phyloP scores from a whole-genome alignment of 2,329 filamentous ascomycete genomes.

The Raffaelea albimanens region DNA sequence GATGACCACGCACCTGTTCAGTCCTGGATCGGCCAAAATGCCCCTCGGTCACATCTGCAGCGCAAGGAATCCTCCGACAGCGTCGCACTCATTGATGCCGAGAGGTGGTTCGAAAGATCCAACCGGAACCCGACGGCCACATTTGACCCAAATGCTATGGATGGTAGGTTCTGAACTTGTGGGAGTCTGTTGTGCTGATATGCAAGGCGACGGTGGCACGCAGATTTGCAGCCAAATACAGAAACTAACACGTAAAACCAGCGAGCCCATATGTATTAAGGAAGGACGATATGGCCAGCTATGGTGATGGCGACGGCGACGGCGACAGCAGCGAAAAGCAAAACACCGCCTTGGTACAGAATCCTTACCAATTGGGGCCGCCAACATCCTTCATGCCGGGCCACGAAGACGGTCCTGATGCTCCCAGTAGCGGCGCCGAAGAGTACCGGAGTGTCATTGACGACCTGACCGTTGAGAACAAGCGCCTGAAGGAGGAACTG shows the following conservation, averaged over 20 bases:
- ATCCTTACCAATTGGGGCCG: no score
- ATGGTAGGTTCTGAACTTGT: constrained; percentile 26
- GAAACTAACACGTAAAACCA: no score
- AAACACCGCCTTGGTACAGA: no score
- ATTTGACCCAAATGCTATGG: constrained; percentile 35
- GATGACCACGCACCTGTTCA: neutral
- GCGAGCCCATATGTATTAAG: no score
- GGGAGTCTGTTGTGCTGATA: no score
- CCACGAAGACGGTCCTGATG: neutral
- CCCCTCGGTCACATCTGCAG: neutral
- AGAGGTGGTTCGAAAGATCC: constrained; percentile 44
- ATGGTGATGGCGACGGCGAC: no score
- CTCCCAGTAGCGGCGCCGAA: constrained; percentile 48
- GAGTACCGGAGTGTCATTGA: constrained; percentile 80
- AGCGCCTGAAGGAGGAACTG: constrained; percentile 63
- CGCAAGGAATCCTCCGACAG: constrained; percentile 13
- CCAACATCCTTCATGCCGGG: neutral
- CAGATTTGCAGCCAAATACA: no score
- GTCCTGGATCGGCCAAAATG: neutral
- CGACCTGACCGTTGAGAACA: constrained; percentile 77
- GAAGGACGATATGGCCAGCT: no score
- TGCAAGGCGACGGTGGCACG: no score
- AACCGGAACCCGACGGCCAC: constrained; percentile 38
- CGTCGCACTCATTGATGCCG: constrained; percentile 38
- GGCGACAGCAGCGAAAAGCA: no score